phyloP scores from a whole-genome alignment of 2,329 filamentous ascomycete genomes.

The Hypoxylon rubiginosum region DNA sequence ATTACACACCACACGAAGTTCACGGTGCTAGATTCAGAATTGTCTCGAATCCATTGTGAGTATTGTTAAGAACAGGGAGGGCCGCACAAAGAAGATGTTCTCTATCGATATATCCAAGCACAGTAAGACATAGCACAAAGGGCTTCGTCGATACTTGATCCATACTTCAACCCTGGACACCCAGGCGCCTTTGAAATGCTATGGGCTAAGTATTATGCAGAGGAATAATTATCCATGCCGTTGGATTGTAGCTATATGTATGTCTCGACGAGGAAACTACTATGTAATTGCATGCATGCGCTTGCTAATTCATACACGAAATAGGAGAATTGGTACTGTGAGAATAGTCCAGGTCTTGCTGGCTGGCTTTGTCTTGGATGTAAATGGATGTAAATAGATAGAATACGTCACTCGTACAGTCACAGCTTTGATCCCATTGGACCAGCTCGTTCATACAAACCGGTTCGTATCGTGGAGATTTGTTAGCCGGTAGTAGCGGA shows the following conservation, averaged over 20 bases:
- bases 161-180: neutral
- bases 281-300: neutral
- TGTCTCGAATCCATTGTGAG: neutral
- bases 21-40: neutral
- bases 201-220: neutral
- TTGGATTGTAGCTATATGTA: neutral
- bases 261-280: neutral
- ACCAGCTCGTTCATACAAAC: slow-evolving; percentile 24
- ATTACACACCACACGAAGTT: neutral
- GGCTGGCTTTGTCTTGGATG: slow-evolving; percentile 1
- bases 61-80: neutral
- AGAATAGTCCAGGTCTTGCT: slow-evolving; percentile 4
- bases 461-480: slow-evolving; percentile 30
- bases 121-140: neutral
- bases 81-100: neutral
- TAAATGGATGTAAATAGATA: slow-evolving; percentile 21
- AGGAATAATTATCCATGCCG: neutral
- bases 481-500: slow-evolving; percentile 22
- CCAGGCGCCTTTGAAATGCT: neutral
- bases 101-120: neutral
- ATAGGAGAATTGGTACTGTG: neutral
- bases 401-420: slow-evolving; percentile 30
- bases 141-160: neutral
- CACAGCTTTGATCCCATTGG: slow-evolving; percentile 29
- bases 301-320: slow-evolving; percentile 1